These are phyloP conservation scores for Isabelozyma pseudorhagii DNA, from an alignment of 805 yeast species.

Conservation along the genomic window DNA sequence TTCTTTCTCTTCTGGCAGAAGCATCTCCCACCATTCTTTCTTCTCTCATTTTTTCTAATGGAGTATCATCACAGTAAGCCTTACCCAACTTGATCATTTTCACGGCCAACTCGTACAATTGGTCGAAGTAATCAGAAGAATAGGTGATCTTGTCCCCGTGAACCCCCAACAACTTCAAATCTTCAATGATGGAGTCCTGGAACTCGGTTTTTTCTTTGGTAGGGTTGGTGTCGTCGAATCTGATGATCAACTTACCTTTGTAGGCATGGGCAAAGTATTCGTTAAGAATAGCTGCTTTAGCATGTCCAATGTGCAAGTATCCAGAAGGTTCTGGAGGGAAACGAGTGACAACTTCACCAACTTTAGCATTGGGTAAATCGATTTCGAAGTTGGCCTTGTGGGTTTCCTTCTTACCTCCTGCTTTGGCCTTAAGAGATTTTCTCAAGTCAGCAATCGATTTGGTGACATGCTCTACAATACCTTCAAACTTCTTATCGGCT, in stretches of 20 bases:
- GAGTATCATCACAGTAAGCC: slow-evolving; percentile 97
- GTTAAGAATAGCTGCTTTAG: slow-evolving; percentile 95
- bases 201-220: slow-evolving; percentile 93
- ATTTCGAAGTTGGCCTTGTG: slow-evolving; percentile 96
- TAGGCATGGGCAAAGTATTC: slow-evolving; percentile 94
- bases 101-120: slow-evolving; percentile 85
- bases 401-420: slow-evolving; percentile 59
- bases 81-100: slow-evolving; percentile 90
- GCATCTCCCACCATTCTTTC: slow-evolving; percentile 98
- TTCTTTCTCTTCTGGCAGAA: slow-evolving; percentile 85
- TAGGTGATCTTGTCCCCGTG: slow-evolving; percentile 85
- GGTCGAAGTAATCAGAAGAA: slow-evolving; percentile 90
- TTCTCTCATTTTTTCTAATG: slow-evolving; percentile 92
- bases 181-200: slow-evolving; percentile 92
- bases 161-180: slow-evolving; percentile 84
- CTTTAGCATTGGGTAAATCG: slow-evolving; percentile 84
- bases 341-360: slow-evolving; percentile 96
- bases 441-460: too few relatives aligned
- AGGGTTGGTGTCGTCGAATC: slow-evolving; percentile 99
- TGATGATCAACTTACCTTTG: slow-evolving; percentile 92
- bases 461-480: slow-evolving; percentile 30
- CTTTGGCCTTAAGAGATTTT: too few relatives aligned
- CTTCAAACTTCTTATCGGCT: slow-evolving; percentile 63
- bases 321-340: slow-evolving; percentile 99
- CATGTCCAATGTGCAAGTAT: slow-evolving; percentile 98